A percentile compares a stretch with the other conserved stretches of the same genome.
These are phyloP conservation scores for Pelargonium australe DNA, from an alignment of 441 rosid genomes.

Conservation along the genomic window DNA sequence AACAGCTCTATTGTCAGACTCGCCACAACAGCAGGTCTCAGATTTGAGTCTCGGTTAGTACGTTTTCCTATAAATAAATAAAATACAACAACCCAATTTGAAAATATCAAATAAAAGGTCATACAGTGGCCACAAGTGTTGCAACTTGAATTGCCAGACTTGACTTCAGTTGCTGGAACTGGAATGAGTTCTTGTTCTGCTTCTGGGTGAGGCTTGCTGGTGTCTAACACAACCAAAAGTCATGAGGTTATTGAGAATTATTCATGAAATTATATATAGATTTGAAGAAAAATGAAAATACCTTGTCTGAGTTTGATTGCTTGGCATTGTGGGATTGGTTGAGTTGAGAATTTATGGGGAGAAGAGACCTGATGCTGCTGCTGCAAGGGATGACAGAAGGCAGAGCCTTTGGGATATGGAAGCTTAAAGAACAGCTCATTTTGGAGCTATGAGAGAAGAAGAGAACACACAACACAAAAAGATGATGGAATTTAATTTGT, in stretches of 20 bases:
- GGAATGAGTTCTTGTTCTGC: constrained; percentile 23
- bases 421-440: constrained; percentile 42
- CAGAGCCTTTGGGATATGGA: constrained; percentile 29
- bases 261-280: neutral
- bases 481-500: neutral
- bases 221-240: constrained; percentile 1
- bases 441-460: constrained; percentile 16
- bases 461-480: too few species aligned
- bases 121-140: constrained; percentile 51
- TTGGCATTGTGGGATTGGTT: constrained; percentile 23
- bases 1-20: neutral
- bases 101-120: neutral
- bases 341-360: constrained; percentile 23
- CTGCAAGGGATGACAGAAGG: constrained; percentile 32
- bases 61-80: too few species aligned
- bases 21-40: too few species aligned
- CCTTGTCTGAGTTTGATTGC: constrained; percentile 18
- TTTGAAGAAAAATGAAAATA: neutral
- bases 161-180: constrained; percentile 32
- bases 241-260: neutral
- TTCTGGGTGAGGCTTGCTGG: constrained; percentile 28
- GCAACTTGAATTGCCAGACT: constrained; percentile 50
- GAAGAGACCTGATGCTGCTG: constrained; percentile 17
- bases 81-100: too few species aligned
- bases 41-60: too few species aligned